Base-by-base conservation (phyloP, 1,284 basidiomycete genomes). In the Fomitopsis pinicola region DNA sequence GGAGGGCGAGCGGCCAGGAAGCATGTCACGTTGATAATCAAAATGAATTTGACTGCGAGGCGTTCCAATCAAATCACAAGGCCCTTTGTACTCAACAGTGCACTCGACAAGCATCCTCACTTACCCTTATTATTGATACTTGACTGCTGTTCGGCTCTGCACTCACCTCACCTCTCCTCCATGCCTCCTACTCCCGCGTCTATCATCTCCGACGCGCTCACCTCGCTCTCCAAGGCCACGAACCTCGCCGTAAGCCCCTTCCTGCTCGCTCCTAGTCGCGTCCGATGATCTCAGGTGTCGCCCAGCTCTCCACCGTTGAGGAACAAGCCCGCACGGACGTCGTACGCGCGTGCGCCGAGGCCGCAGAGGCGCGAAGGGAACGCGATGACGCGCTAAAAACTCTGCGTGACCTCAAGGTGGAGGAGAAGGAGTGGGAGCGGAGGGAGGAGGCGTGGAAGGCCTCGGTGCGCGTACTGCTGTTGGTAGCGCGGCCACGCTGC, bases 301-400 rank as follows among this genome's bases (percentile, higher is more conserved):
- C n/a, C 12, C 54, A 74, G 72, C 58, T 74, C 44, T 66, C 65
- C 33, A 64, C 67, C 3, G 68, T 69, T 2, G 70, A 73, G 53
- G 69, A 73, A 15, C 68, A 69, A 35, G 65, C 68, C 3, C 64
- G 68, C 15, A 48, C 60, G 6, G 70, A 72, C 22, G 61, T 86
- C 62, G 74, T 79, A 56, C 78, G 78, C 42, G 62, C 62, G 15
- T 54, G 54, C 14, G 55, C 56, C 1, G 62, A 63, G 40, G 67
- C 76, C 17, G 78, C 76, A 50, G 78, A 81, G 44, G 78, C 82
- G 7, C 76, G 78, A 58, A 71, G 72, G 28, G 83, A 86, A 68
- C 80, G 85, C 42, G 85, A 89, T 62, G 80, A 82, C 44, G 82
- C 82, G 0, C 52, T 84, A 15, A 78, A 80, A 52, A 71, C 77